Evolutionary conservation across 2,329 filamentous ascomycete species (phyloP), one percentile per base, ranked within the genome.

Genomic region (Aureobasidium musti): DNA sequence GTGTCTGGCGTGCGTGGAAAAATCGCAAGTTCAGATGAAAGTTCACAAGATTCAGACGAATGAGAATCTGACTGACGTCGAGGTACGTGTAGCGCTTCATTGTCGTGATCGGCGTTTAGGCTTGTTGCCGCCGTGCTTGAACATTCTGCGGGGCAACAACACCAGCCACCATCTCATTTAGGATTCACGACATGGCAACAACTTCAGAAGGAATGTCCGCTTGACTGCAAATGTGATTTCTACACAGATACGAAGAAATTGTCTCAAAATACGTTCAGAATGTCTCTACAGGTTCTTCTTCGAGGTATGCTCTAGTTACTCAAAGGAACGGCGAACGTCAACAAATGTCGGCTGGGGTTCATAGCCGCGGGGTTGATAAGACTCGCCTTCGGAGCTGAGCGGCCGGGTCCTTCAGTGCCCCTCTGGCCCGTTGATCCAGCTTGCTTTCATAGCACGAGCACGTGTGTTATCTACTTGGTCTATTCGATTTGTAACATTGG

Each of bases 341-440:
- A 37, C n/a, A n/a, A 37, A 23, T 53, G 30, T 37, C 23, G 30
- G n/a, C 28, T 28, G 39, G 21, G 21, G 19, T 33, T 30, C 57
- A 37, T 19, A 49, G 28, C 39, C 26, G 56, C 41, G 57, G 57
- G 57, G 57, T 59, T 49, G 57, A 50, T 61, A 61, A 49, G 57
- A 61, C 26, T 19, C 43, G 39, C 57, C 41, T 35, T 61, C 57
- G 57, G 57, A 61, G 57, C n/a, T 49, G 41, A 61, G 57, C 57
- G 57, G 43, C 37, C 43, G 57, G 13, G n/a, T 21, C 23, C 50
- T 35, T 19, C 2, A 28, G 8, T 23, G n/a, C 17, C 54, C 13
- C 39, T 59, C 37, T 23, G 37, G 39, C 56, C 35, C 56, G 56
- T 45, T 45, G 37, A 8, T 59, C 56, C 56, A 45, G 56, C 39